Evolutionary conservation across 441 rosid species (phyloP).

Genomic region (Brassica balearica): DNA sequence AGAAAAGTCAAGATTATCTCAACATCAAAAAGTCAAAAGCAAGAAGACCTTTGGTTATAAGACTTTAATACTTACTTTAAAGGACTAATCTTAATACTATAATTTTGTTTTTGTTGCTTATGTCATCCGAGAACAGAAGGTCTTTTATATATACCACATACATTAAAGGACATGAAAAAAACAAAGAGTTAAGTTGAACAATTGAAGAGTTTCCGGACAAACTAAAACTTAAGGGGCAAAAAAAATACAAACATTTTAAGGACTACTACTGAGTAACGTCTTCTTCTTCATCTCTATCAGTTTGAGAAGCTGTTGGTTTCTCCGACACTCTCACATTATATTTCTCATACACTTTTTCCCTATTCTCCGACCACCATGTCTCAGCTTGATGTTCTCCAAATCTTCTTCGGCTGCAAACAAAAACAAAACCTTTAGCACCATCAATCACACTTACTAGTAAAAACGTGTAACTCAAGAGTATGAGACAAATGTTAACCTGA

Average conservation of each 20-base stretch:
- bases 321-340: conserved; percentile 85
- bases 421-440: conserved; percentile 12
- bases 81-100: neutral
- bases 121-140: conserved; percentile 21
- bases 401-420: conserved; percentile 79
- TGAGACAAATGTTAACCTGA: conserved; percentile 65
- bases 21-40: neutral
- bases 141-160: conserved; percentile 37
- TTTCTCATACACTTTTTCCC: conserved; percentile 83
- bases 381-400: conserved; percentile 97
- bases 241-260: conserved; percentile 18
- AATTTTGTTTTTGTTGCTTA: neutral
- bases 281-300: conserved; percentile 42
- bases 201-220: conserved; percentile 31
- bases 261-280: conserved; percentile 19
- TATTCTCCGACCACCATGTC: conserved; percentile 97
- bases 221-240: conserved; percentile 30
- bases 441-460: conserved; percentile 14
- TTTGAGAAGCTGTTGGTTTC: conserved; percentile 49
- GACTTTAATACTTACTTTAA: conserved; percentile 4
- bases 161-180: conserved; percentile 28
- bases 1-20: neutral
- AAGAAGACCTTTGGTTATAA: neutral
- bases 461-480: neutral
- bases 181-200: conserved; percentile 27